These are phyloP conservation scores for Suhomyces pyralidae DNA, from an alignment of 805 yeast genomes.

Conservation along the genomic window DNA sequence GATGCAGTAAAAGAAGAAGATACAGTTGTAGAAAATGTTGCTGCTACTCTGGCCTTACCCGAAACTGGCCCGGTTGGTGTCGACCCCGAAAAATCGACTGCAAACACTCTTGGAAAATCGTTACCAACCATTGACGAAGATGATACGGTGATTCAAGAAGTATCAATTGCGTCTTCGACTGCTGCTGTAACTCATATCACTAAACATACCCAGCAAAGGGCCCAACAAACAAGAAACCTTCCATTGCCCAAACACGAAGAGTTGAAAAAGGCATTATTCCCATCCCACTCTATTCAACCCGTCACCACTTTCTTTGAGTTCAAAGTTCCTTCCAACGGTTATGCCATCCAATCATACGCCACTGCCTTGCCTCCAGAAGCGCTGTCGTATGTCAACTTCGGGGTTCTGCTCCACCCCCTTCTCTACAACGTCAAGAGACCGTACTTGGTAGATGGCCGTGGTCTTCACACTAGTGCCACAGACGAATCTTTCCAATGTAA, in stretches of 20 bases:
- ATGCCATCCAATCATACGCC: constrained; percentile 36
- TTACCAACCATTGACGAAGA: constrained; percentile 22
- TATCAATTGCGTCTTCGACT: constrained; percentile 32
- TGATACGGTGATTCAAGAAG: constrained; percentile 36
- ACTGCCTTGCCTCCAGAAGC: constrained; percentile 37
- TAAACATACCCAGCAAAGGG: constrained; percentile 9
- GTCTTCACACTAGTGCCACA: constrained; percentile 27
- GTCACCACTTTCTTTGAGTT: constrained; percentile 36
- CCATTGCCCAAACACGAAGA: constrained; percentile 25
- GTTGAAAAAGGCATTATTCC: constrained; percentile 29
- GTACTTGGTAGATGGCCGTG: constrained; percentile 33
- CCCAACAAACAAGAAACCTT: constrained; percentile 6
- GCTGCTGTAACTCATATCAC: constrained; percentile 10
- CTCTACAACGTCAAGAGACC: constrained; percentile 29
- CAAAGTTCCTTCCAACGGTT: constrained; percentile 37
- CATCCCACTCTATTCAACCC: constrained; percentile 25
- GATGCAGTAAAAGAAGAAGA: background rate
- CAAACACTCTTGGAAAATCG: constrained; percentile 26
- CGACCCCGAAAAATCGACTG: constrained; percentile 5
- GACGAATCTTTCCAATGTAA: constrained; percentile 44
- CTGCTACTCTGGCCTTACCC: background rate
- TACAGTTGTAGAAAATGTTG: too few relatives aligned
- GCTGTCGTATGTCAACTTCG: constrained; percentile 32
- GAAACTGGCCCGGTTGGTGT: background rate
- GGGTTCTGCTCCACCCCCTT: constrained; percentile 33